Conservation (phyloP, 2,329 filamentous ascomycete species). For the Ophiostoma sp. region DNA sequence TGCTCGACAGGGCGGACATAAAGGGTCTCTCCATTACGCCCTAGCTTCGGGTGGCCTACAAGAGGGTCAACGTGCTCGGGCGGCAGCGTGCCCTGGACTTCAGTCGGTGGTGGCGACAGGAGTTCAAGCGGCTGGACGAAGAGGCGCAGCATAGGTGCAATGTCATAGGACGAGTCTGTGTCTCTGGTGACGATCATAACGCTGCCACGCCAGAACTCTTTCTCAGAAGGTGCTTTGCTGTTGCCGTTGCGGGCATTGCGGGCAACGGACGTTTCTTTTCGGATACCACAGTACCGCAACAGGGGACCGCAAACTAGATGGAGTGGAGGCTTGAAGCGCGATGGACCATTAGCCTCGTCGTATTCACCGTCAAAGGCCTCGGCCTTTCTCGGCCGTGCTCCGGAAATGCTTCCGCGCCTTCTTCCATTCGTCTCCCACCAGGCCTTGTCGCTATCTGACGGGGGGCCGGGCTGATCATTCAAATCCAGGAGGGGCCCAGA, state of each 20-base stretch:
- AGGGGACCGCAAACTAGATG: slow-evolving; percentile 88
- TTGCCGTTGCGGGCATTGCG: slow-evolving; percentile 36
- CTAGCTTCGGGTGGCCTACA: slow-evolving; percentile 79
- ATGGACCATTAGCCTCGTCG: slow-evolving; percentile 57
- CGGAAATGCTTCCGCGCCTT: slow-evolving; percentile 44
- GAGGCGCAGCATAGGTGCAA: slow-evolving; percentile 70
- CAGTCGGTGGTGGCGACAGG: slow-evolving; percentile 67
- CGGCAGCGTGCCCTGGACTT: slow-evolving; percentile 60
- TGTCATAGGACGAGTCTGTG: slow-evolving; percentile 72
- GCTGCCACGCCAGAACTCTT: slow-evolving; percentile 85
- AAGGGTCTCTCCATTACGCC: slow-evolving; percentile 75
- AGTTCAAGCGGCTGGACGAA: slow-evolving; percentile 84
- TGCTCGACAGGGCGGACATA: slow-evolving; percentile 89
- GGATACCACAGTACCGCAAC: slow-evolving; percentile 81
- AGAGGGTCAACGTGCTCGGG: slow-evolving; percentile 86
- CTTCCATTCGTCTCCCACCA: slow-evolving; percentile 68
- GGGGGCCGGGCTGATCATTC: slow-evolving; percentile 37
- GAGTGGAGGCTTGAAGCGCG: slow-evolving; percentile 74
- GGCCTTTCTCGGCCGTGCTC: slow-evolving; percentile 48
- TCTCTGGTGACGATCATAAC: slow-evolving; percentile 95
- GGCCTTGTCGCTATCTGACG: slow-evolving; percentile 48
- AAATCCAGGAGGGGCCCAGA: slow-evolving; percentile 57
- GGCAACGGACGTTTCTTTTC: slow-evolving; percentile 50
- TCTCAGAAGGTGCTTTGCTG: slow-evolving; percentile 39
- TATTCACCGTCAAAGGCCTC: slow-evolving; percentile 63